Conservation (phyloP, 1,284 basidiomycete species). For the Apiotrichum montevideense region DNA sequence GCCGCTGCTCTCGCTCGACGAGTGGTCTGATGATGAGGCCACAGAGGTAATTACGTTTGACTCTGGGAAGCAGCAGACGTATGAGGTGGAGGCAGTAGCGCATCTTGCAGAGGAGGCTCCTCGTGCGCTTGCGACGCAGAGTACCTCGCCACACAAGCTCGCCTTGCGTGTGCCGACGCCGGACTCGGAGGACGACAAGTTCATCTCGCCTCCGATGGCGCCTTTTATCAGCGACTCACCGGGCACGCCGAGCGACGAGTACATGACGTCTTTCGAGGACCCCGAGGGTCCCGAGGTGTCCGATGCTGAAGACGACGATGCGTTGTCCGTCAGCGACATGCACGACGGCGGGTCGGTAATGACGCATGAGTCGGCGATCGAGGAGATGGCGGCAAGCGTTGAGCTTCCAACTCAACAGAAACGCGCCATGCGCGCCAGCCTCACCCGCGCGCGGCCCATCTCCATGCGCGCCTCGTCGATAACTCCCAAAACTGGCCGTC, state of each 20-base stretch:
- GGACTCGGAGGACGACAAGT: slow-evolving; percentile 1
- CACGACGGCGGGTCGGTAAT: no score
- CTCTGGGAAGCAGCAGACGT: no score
- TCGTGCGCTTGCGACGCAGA: background rate
- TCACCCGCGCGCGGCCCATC: no score
- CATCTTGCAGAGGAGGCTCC: no score
- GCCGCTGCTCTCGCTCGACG: background rate
- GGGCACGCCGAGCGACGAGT: background rate
- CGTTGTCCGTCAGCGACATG: no score
- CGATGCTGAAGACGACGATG: no score
- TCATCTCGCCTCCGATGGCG: slow-evolving; percentile 1
- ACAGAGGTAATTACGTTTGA: background rate
- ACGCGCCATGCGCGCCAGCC: no score
- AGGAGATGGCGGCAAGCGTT: no score
- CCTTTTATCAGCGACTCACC: background rate
- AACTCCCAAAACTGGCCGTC: background rate
- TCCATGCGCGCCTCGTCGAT: no score
- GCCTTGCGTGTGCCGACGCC: background rate
- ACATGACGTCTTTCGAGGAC: background rate
- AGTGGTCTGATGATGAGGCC: background rate
- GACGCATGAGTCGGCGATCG: no score
- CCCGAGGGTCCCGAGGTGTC: no score
- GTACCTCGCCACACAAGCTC: background rate
- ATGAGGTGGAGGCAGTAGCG: no score
- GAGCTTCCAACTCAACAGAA: background rate